Conservation (phyloP, 768 basidiomycete species). For the Podaxis sp. region DNA sequence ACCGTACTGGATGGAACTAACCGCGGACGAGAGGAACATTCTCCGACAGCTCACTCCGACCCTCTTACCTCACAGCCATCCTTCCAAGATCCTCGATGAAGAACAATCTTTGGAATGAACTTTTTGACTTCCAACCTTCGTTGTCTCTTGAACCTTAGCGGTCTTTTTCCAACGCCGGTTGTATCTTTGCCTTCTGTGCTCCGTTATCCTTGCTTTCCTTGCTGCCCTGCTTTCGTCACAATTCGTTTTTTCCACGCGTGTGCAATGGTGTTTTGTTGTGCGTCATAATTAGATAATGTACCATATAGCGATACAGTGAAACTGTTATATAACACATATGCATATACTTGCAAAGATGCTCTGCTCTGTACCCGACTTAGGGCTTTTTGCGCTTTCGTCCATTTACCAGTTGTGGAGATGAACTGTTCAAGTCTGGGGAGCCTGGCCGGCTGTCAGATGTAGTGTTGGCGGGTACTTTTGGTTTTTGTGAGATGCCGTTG, state of each 20-base stretch:
- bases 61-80: constrained; percentile 11
- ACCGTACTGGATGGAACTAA: constrained; percentile 10
- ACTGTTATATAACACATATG: constrained; percentile 11
- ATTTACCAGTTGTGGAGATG: constrained; percentile 27
- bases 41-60: constrained; percentile 10
- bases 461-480: not conserved
- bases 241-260: not conserved
- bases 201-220: constrained; percentile 4
- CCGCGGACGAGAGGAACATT: not conserved
- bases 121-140: not conserved
- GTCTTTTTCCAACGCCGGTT: not conserved
- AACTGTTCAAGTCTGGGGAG: constrained; percentile 15
- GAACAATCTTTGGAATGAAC: constrained; percentile 9
- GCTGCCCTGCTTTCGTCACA: constrained; percentile 9
- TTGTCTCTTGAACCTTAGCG: not conserved
- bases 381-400: constrained; percentile 60
- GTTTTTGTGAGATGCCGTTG: constrained; percentile 2
- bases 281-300: constrained; percentile 13
- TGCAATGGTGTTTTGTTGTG: constrained; percentile 5
- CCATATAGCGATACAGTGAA: constrained; percentile 10
- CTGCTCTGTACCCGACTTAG: constrained; percentile 24
- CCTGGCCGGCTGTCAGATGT: not conserved
- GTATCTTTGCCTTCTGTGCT: not conserved
- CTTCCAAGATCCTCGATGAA: constrained; percentile 11
- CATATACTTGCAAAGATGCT: not conserved